Evolutionary conservation across 495 filamentous ascomycete genomes (phyloP), one percentile per base, ranked within the genome.

Genomic region (Haplographium delicatum): DNA sequence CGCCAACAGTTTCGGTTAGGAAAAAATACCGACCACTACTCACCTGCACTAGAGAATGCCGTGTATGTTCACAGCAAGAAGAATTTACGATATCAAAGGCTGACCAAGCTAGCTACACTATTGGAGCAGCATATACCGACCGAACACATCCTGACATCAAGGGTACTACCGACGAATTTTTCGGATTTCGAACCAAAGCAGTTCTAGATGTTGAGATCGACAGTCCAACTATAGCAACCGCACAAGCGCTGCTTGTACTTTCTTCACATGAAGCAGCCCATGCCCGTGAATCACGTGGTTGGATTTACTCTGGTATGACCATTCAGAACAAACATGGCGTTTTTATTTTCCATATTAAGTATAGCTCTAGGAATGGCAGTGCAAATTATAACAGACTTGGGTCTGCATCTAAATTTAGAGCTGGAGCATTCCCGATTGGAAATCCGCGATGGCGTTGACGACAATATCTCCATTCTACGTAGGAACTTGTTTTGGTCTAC

Each of bases 191-290:
- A n/a, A 72, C 74, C 3, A 75, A 73, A 44, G 68, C 72, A 7
- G 63, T 75, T 0, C 51, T 77, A 5, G 72, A 75, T 24, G 69
- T 72, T 33, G 74, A 77, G 50, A 56, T 75, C 4, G 74, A 77
- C 51, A 69, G 65, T 10, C 74, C 74, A 0, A 73, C 68, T 39
- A 68, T 77, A 5, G 71, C 74, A n/a, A 77, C 74, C 8, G 71
- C 75, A 16, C 74, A 77, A 42, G 68, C 72, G 1, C 65, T 75
- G 25, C 71, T 70, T 1, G 66, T 77, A n/a, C 50, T 77, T 48
- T 74, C 71, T 40, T 70, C 65, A 19, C 68, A 73, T 44, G 74
- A 77, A 48, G 68, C 68, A 2, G 66, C 68, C 6, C 68, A 67
- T 0, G 74, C 71, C 44, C 67, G 69, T 4, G 74, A 77, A 57